Conservation (phyloP, 2,329 filamentous ascomycete genomes). For the Sclerotinia borealis region DNA sequence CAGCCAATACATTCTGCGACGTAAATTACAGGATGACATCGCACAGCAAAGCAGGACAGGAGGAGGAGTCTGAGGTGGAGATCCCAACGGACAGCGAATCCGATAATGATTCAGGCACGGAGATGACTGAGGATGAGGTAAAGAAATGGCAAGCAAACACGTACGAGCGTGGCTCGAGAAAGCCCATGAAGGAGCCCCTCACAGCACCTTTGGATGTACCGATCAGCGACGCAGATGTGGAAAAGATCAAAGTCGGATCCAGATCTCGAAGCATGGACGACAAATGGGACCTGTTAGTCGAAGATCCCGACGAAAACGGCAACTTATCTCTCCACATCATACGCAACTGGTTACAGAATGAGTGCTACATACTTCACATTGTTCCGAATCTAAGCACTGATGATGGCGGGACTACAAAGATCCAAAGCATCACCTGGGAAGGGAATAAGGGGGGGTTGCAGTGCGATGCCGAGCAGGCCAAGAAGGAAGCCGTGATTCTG, state of each 20-base stretch:
- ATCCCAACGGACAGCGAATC: neutral
- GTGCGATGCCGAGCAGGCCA: neutral
- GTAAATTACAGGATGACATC: neutral
- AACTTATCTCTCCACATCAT: neutral
- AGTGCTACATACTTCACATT: neutral
- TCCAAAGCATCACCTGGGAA: neutral
- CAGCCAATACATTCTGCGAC: neutral
- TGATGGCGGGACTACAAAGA: neutral
- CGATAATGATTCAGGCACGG: neutral
- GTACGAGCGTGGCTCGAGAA: neutral
- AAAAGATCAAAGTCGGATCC: neutral
- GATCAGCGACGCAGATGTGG: neutral
- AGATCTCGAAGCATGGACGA: neutral
- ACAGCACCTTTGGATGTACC: neutral
- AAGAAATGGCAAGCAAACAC: neutral
- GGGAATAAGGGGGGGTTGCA: neutral
- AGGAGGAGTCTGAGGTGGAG: neutral
- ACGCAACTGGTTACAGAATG: neutral
- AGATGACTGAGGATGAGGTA: neutral
- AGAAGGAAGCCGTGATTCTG: neutral
- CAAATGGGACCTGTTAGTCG: neutral
- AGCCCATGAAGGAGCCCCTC: neutral
- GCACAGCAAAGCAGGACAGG: neutral
- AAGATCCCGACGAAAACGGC: neutral
- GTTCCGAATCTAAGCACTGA: neutral